Evolutionary conservation across 106 monocot species (phyloP), one percentile per base, ranked within the genome.

Genomic region (Phalaenopsis equestris): DNA sequence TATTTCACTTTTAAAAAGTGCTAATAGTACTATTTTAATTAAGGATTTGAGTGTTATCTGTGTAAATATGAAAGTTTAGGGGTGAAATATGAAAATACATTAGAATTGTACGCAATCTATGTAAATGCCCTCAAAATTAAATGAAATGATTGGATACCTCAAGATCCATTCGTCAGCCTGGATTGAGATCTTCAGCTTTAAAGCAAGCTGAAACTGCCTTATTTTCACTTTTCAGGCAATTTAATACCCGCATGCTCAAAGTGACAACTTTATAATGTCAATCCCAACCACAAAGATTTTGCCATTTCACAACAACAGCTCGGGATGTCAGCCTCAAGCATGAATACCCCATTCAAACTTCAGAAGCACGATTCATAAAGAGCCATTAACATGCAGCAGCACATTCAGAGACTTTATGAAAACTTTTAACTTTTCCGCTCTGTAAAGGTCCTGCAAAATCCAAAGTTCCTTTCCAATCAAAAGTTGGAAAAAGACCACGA

Each of bases 401-500:
- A 75, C 30, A 78, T 81, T 67, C 83, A 58, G 73, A 72, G 52
- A 80, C 73, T 61, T 78, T 46, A 23, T 42, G 9, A 5, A 19
- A 9, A 45, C 5, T 49, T 74, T 64, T 47, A 41, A 65, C 65
- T 68, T 80, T 43, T 36, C 23, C 67, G 14, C 24, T 14, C 76
- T 24, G 16, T 75, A 41, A 21, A 83, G 56, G n/a, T 84, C 72
- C 78, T 67, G 45, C 55, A 75, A 55, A 78, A 86, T 45, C 56
- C 17, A 80, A 42, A 46, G 80, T 67, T 78, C 64, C 76, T 45
- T 80, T 70, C 15, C 70, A 79, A 82, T 73, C 21, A 77, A 16
- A 39, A 79, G 75, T 75, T 81, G 85, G 88, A 45, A 90, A 39
- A 84, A 88, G 84, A 78, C 81, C 91, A 64, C 83, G 87, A 17